phyloP scores from a whole-genome alignment of 768 basidiomycete genomes.

The Imleria badia region DNA sequence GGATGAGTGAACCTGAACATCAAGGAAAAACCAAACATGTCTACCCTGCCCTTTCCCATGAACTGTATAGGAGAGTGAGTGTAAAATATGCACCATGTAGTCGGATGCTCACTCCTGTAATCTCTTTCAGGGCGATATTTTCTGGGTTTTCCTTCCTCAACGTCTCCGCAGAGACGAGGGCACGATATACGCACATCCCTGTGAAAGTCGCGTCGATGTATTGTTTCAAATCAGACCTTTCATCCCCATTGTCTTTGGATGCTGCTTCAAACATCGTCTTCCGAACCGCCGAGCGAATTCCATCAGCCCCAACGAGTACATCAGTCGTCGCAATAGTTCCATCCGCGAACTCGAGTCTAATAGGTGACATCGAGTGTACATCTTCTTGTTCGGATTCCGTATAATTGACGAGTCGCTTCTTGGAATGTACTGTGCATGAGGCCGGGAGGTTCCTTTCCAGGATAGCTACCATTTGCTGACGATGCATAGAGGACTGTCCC shows the following conservation, averaged over 20 bases:
- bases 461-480: constrained; percentile 21
- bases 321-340: constrained; percentile 32
- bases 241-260: background rate
- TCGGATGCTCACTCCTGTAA: constrained; percentile 21
- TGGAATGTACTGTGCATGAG: constrained; percentile 15
- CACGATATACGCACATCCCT: constrained; percentile 41
- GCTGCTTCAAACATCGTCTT: constrained; percentile 22
- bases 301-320: constrained; percentile 47
- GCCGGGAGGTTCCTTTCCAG: constrained; percentile 19
- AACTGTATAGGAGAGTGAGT: constrained; percentile 16
- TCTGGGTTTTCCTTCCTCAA: constrained; percentile 28
- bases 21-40: background rate
- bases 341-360: constrained; percentile 14
- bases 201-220: constrained; percentile 37
- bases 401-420: constrained; percentile 23
- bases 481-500: constrained; percentile 16
- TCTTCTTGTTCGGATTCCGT: background rate
- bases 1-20: background rate
- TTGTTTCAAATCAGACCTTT: constrained; percentile 2
- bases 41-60: constrained; percentile 9
- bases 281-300: constrained; percentile 35
- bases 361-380: constrained; percentile 27
- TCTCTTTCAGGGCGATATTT: constrained; percentile 17
- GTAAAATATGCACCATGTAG: background rate
- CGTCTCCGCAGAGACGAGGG: constrained; percentile 34